These are phyloP conservation scores for Celoporthe dispersa DNA, from an alignment of 2,329 filamentous ascomycete species.

Conservation along the genomic window DNA sequence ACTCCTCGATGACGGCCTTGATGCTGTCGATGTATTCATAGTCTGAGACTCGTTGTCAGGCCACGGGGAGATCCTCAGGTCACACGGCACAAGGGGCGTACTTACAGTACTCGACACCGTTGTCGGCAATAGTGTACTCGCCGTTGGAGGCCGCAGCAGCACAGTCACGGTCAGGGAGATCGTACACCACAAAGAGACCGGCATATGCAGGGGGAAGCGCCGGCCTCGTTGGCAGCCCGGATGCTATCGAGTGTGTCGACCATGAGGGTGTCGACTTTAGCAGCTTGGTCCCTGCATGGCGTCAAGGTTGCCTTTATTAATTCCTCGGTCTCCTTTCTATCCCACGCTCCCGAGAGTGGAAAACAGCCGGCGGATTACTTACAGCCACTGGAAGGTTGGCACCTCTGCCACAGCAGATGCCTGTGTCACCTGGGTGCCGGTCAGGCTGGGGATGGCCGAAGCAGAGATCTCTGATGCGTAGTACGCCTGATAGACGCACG, in stretches of 20 bases:
- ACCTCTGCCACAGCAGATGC: slow-evolving; percentile 57
- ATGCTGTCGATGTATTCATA: slow-evolving; percentile 59
- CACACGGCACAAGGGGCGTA: slow-evolving; percentile 42
- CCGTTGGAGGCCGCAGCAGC: slow-evolving; percentile 61
- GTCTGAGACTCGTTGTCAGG: slow-evolving; percentile 51
- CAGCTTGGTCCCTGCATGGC: slow-evolving; percentile 50
- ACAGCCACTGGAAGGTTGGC: slow-evolving; percentile 59
- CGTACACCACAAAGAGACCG: slow-evolving; percentile 59
- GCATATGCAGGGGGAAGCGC: slow-evolving; percentile 43
- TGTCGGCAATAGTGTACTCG: slow-evolving; percentile 55
- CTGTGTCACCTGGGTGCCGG: slow-evolving; percentile 56
- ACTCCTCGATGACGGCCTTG: slow-evolving; percentile 45
- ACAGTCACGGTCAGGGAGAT: slow-evolving; percentile 63
- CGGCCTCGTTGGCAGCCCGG: slow-evolving; percentile 39
- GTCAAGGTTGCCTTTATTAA: neutral
- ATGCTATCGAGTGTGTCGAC: slow-evolving; percentile 47
- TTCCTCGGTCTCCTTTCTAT: neutral
- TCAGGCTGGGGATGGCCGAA: slow-evolving; percentile 65
- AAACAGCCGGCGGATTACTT: slow-evolving; percentile 32
- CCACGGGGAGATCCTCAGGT: slow-evolving; percentile 27
- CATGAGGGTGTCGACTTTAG: slow-evolving; percentile 52
- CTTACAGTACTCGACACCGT: slow-evolving; percentile 50
- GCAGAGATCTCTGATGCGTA: slow-evolving; percentile 58
- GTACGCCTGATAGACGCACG: slow-evolving; percentile 39
- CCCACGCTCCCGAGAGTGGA: neutral